phyloP scores from a whole-genome alignment of 805 yeast species.

The Ogataea trehalophila region DNA sequence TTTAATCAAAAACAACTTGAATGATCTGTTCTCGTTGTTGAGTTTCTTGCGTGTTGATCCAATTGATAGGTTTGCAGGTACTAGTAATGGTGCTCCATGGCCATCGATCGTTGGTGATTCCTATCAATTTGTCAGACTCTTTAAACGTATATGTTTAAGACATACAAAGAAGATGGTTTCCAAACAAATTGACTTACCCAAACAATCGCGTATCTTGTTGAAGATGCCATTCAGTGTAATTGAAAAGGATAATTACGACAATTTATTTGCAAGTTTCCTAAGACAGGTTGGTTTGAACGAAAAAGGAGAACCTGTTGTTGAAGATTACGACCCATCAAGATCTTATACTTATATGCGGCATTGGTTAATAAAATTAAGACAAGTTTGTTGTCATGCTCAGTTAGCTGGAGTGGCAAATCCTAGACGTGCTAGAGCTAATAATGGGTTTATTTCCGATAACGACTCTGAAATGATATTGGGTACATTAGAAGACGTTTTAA shows the following conservation, averaged over 20 bases:
- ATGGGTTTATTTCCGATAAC: slow-evolving; percentile 6
- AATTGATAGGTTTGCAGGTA: slow-evolving; percentile 34
- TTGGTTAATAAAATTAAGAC: slow-evolving; percentile 69
- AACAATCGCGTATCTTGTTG: slow-evolving; percentile 65
- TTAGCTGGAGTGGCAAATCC: slow-evolving; percentile 14
- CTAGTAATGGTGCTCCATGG: slow-evolving; percentile 26
- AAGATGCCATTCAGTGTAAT: slow-evolving; percentile 74
- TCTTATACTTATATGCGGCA: slow-evolving; percentile 47
- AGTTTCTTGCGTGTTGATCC: slow-evolving; percentile 67
- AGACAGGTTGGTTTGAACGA: slow-evolving; percentile 49
- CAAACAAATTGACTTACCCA: slow-evolving; percentile 71
- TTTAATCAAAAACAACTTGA: slow-evolving; percentile 63
- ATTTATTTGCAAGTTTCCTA: slow-evolving; percentile 55
- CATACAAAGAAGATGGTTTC: slow-evolving; percentile 85
- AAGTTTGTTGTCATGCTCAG: slow-evolving; percentile 79
- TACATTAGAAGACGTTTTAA: slow-evolving; percentile 65
- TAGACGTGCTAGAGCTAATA: slow-evolving; percentile 2
- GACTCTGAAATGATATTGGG: slow-evolving; percentile 27
- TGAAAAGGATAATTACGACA: slow-evolving; percentile 79
- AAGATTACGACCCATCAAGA: slow-evolving; percentile 45
- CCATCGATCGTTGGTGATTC: slow-evolving; percentile 21
- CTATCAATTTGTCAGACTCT: slow-evolving; percentile 45
- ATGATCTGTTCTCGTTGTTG: slow-evolving; percentile 68
- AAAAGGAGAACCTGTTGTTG: slow-evolving; percentile 43
- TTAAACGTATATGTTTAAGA: slow-evolving; percentile 55